phyloP scores from a whole-genome alignment of 2,329 filamentous ascomycete genomes.

The Drechmeria coniospora region DNA sequence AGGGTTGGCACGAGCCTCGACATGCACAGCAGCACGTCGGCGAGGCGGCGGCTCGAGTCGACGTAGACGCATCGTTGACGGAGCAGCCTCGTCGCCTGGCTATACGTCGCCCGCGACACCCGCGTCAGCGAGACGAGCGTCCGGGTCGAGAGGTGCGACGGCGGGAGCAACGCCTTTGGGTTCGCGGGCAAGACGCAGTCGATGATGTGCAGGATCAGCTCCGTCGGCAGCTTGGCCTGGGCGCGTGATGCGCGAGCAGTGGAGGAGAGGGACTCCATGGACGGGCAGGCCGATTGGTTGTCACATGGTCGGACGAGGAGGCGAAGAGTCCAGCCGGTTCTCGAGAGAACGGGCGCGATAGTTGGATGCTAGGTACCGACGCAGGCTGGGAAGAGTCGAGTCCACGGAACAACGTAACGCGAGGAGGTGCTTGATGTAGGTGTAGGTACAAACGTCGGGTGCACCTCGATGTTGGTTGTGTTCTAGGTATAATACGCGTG shows the following conservation, averaged over 20 bases:
- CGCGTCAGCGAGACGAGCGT: slow-evolving; percentile 28
- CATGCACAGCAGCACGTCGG: slow-evolving; percentile 18
- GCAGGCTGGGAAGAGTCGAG: no score
- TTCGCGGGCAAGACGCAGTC: slow-evolving; percentile 19
- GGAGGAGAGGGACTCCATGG: slow-evolving; percentile 5
- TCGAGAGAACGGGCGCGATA: no score
- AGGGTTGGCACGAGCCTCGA: slow-evolving; percentile 14
- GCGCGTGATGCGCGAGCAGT: not conserved
- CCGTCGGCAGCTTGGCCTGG: slow-evolving; percentile 13
- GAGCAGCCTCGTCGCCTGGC: slow-evolving; percentile 24
- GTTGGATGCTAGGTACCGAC: no score
- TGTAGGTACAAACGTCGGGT: not conserved
- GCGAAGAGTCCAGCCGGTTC: no score
- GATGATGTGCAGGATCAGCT: slow-evolving; percentile 20
- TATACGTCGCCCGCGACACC: slow-evolving; percentile 26
- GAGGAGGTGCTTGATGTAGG: no score
- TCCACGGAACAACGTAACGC: no score
- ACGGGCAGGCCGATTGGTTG: slow-evolving; percentile 1
- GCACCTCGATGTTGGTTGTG: not conserved
- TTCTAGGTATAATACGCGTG: no score
- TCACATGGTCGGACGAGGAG: slow-evolving; percentile 2
- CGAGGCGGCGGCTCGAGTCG: slow-evolving; percentile 21
- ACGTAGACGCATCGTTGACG: slow-evolving; percentile 29
- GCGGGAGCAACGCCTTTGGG: slow-evolving; percentile 15
- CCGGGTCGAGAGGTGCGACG: slow-evolving; percentile 23